Conservation (phyloP, 1,284 basidiomycete species). For the Moniliella sp. region DNA sequence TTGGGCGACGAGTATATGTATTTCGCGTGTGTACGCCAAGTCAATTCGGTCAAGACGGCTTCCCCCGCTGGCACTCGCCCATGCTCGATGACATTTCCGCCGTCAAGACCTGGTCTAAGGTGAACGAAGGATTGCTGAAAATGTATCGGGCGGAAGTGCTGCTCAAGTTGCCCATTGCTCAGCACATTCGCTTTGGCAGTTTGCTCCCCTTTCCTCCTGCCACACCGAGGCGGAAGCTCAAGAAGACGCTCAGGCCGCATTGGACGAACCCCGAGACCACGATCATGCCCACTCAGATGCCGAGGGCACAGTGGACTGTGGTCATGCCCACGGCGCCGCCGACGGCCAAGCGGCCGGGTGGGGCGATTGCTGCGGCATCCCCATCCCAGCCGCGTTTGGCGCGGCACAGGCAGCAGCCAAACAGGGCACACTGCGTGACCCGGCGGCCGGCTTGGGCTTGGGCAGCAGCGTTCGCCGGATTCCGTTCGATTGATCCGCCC, state of each 20-base stretch:
- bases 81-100: constrained; percentile 96
- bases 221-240: constrained; percentile 29
- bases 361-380: constrained; percentile 52
- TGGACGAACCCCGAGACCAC: constrained; percentile 43
- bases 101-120: constrained; percentile 89
- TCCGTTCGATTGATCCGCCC: constrained; percentile 5
- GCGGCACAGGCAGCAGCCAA: constrained; percentile 15
- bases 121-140: constrained; percentile 91
- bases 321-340: constrained; percentile 33
- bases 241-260: constrained; percentile 36
- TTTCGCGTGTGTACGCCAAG: constrained; percentile 81
- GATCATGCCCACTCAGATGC: constrained; percentile 42
- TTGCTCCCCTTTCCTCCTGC: constrained; percentile 51
- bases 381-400: constrained; percentile 33
- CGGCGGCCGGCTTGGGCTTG: constrained; percentile 1
- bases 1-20: constrained; percentile 87
- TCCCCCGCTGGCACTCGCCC: constrained; percentile 87
- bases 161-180: constrained; percentile 78
- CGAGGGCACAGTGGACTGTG: too few relatives aligned
- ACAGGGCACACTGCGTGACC: neutral
- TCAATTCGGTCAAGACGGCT: constrained; percentile 85
- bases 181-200: constrained; percentile 84
- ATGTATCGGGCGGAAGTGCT: constrained; percentile 93
- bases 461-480: constrained; percentile 2
- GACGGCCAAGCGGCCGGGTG: constrained; percentile 43